A percentile compares a stretch with the other conserved stretches of the same genome.
phyloP scores from a whole-genome alignment of 148 eudicot genomes.

The Spergularia marina region DNA sequence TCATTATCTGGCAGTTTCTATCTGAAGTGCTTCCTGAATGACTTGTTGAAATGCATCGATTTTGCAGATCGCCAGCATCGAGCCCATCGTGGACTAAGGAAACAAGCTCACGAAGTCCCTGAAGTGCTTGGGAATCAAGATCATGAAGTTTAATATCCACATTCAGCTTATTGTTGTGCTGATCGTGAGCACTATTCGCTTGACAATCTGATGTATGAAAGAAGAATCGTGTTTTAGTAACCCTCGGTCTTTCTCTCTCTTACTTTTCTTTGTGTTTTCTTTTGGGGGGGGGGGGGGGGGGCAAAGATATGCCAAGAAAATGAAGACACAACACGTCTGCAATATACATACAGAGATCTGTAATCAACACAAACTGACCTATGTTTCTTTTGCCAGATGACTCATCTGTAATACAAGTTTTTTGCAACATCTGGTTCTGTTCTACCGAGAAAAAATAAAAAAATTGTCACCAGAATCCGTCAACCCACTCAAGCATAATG shows the following conservation, averaged over 20 bases:
- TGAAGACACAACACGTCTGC: background rate
- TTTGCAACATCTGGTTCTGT: slow-evolving; percentile 67
- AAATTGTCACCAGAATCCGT: slow-evolving; percentile 2
- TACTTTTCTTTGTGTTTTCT: background rate
- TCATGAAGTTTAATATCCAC: slow-evolving; percentile 48
- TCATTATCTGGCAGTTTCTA: slow-evolving; percentile 23
- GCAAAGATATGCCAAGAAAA: slow-evolving; percentile 2
- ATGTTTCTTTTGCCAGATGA: slow-evolving; percentile 33
- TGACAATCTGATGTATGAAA: slow-evolving; percentile 33
- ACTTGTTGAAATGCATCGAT: slow-evolving; percentile 30
- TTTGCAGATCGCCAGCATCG: slow-evolving; percentile 33
- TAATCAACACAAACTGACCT: slow-evolving; percentile 36
- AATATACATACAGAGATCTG: background rate
- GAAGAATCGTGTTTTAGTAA: background rate
- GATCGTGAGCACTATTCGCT: slow-evolving; percentile 16
- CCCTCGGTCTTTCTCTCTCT: background rate
- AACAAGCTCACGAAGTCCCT: slow-evolving; percentile 69
- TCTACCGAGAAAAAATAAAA: slow-evolving; percentile 41
- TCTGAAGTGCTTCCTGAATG: slow-evolving; percentile 37
- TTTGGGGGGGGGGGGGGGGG: background rate
- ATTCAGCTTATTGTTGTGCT: slow-evolving; percentile 33
- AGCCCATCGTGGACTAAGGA: slow-evolving; percentile 71
- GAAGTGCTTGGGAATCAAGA: slow-evolving; percentile 48
- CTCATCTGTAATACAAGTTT: slow-evolving; percentile 28
- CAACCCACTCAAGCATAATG: slow-evolving; percentile 4